Conservation (phyloP, 2,329 filamentous ascomycete species). For the Cordyceps tenuipes region DNA sequence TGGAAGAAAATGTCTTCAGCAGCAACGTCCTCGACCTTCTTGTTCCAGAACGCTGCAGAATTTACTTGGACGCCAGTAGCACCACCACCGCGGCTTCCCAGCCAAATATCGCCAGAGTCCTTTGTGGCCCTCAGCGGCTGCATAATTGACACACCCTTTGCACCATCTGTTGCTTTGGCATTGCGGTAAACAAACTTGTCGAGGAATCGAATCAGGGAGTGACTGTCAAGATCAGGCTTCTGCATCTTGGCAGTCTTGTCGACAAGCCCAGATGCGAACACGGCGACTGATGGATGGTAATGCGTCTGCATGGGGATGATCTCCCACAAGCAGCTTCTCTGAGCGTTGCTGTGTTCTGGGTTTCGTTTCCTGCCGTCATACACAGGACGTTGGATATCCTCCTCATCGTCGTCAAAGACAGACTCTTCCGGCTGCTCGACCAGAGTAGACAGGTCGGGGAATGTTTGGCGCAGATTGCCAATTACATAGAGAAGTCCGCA, state of each 20-base stretch:
- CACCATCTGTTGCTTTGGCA: conserved; percentile 60
- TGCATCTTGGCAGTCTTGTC: conserved; percentile 62
- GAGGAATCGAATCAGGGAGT: conserved; percentile 89
- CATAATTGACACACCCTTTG: conserved; percentile 88
- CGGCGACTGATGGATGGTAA: conserved; percentile 86
- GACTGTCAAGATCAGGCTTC: conserved; percentile 84
- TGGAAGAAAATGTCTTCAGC: conserved; percentile 98
- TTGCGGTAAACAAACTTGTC: conserved; percentile 99
- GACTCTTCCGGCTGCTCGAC: conserved; percentile 71
- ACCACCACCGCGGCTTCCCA: conserved; percentile 40
- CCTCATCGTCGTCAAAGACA: conserved; percentile 56
- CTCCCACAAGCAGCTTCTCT: conserved; percentile 90
- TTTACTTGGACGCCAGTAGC: conserved; percentile 52
- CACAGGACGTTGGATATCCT: conserved; percentile 30
- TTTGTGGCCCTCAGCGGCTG: conserved; percentile 62
- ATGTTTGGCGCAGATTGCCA: conserved; percentile 67
- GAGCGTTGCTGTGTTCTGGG: conserved; percentile 87
- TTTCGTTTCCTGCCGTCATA: conserved; percentile 91
- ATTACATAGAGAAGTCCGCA: conserved; percentile 90
- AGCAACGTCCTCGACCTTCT: conserved; percentile 77
- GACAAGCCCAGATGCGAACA: conserved; percentile 69
- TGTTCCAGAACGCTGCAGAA: conserved; percentile 82
- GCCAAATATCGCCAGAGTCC: conserved; percentile 47
- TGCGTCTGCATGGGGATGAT: conserved; percentile 51
- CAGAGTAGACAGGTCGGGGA: conserved; percentile 72